A percentile compares a stretch with the other conserved stretches of the same genome.
Conservation (phyloP, 768 basidiomycete species). For the Psilocybe sp. region DNA sequence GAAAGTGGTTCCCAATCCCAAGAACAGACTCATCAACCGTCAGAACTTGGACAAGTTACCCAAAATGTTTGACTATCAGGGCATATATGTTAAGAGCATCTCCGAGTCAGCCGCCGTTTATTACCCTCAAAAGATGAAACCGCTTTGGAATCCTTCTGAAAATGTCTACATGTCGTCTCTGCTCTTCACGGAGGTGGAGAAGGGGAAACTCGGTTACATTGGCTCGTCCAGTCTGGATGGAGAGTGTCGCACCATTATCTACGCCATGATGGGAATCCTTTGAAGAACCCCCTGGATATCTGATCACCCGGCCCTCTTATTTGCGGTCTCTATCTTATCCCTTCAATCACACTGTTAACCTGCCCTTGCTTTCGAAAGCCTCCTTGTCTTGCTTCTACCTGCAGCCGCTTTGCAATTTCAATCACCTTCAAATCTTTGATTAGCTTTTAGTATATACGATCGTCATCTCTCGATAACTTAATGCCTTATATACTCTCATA, state of each 20-base stretch:
- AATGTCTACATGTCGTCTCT: conserved; percentile 18
- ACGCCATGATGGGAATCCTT: conserved; percentile 33
- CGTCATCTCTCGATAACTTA: too few relatives aligned
- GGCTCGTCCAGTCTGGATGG: conserved; percentile 32
- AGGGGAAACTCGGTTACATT: conserved; percentile 36
- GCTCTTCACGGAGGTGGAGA: conserved; percentile 25
- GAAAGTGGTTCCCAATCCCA: conserved; percentile 10
- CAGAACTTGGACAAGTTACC: conserved; percentile 16
- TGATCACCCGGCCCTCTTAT: too few relatives aligned
- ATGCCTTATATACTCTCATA: too few relatives aligned
- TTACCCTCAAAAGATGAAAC: conserved; percentile 6
- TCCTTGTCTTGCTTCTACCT: too few relatives aligned
- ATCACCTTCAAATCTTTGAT: too few relatives aligned
- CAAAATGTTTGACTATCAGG: conserved; percentile 18
- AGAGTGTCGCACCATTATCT: conserved; percentile 21
- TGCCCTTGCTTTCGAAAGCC: too few relatives aligned
- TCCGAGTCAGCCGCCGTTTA: conserved; percentile 14
- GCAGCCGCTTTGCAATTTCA: too few relatives aligned
- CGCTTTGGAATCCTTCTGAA: conserved; percentile 18
- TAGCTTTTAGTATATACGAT: too few relatives aligned
- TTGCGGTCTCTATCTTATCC: too few relatives aligned
- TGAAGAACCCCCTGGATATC: conserved; percentile 6
- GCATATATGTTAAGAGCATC: conserved; percentile 23
- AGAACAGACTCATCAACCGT: conserved; percentile 11
- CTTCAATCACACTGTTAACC: too few relatives aligned